phyloP scores from a whole-genome alignment of 2,329 filamentous ascomycete genomes.

The Plenodomus tracheiphilus region DNA sequence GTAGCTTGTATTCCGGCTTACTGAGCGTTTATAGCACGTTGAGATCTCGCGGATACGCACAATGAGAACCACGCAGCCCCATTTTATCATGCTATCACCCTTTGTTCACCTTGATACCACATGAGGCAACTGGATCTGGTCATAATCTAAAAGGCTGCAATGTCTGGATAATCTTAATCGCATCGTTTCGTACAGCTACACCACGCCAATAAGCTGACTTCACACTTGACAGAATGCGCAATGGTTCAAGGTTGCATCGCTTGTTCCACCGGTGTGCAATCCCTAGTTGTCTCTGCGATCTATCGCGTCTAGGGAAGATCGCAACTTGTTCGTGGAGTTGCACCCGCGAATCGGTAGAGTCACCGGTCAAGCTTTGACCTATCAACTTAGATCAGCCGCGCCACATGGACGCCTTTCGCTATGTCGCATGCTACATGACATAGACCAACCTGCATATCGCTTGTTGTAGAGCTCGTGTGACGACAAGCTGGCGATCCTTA shows the following conservation, averaged over 20 bases:
- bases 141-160: too few relatives aligned
- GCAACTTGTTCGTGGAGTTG: not conserved
- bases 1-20: too few relatives aligned
- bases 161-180: too few relatives aligned
- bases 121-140: too few relatives aligned
- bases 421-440: not conserved
- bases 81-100: too few relatives aligned
- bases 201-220: too few relatives aligned
- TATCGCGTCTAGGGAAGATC: not conserved
- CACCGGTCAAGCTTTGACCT: not conserved
- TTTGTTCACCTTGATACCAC: too few relatives aligned
- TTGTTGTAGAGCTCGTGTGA: not conserved
- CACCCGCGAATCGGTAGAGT: not conserved
- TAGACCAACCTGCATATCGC: not conserved
- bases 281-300: not conserved
- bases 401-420: not conserved
- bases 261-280: not conserved
- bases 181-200: too few relatives aligned
- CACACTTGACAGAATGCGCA: not conserved
- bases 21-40: too few relatives aligned
- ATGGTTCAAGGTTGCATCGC: not conserved
- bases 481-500: not conserved
- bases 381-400: not conserved
- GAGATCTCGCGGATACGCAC: too few relatives aligned
- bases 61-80: too few relatives aligned